These are phyloP conservation scores for Claviceps spartinae DNA, from an alignment of 2,329 filamentous ascomycete genomes.

Conservation along the genomic window DNA sequence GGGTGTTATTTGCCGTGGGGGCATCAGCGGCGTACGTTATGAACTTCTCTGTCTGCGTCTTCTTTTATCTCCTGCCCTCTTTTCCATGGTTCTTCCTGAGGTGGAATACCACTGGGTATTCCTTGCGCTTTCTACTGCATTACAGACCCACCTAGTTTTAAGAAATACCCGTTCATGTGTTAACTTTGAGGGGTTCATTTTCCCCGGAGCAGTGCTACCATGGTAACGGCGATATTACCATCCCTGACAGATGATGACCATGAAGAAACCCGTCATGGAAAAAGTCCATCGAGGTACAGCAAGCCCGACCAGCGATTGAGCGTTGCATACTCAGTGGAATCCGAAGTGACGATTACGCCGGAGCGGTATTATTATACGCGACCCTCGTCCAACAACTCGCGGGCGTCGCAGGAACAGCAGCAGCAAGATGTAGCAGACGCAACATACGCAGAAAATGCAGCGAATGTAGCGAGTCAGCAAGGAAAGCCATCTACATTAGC, in stretches of 20 bases:
- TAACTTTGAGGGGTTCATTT: neutral
- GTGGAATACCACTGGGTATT: too few relatives aligned
- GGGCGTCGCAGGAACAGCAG: constrained; percentile 1
- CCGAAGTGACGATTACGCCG: constrained; percentile 63
- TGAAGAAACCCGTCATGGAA: constrained; percentile 13
- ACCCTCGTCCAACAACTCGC: constrained; percentile 18
- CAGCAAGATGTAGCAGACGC: constrained; percentile 9
- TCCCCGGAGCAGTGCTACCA: constrained; percentile 48
- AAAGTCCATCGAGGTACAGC: constrained; percentile 17
- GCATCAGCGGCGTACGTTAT: constrained; percentile 65
- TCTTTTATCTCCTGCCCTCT: neutral
- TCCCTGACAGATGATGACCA: constrained; percentile 43
- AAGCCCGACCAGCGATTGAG: constrained; percentile 38
- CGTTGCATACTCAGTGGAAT: constrained; percentile 54
- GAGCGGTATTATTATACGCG: constrained; percentile 33
- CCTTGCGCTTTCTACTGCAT: too few relatives aligned
- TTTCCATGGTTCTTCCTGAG: neutral
- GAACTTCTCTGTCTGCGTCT: neutral
- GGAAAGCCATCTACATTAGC: constrained; percentile 53
- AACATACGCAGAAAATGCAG: too few relatives aligned
- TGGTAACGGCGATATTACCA: constrained; percentile 92
- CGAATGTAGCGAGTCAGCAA: constrained; percentile 11
- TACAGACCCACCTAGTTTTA: too few relatives aligned
- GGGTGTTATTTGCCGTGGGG: constrained; percentile 79
- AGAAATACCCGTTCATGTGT: neutral